Conservation (phyloP, 805 yeast genomes). For the Cyberlindnera mrakii region DNA sequence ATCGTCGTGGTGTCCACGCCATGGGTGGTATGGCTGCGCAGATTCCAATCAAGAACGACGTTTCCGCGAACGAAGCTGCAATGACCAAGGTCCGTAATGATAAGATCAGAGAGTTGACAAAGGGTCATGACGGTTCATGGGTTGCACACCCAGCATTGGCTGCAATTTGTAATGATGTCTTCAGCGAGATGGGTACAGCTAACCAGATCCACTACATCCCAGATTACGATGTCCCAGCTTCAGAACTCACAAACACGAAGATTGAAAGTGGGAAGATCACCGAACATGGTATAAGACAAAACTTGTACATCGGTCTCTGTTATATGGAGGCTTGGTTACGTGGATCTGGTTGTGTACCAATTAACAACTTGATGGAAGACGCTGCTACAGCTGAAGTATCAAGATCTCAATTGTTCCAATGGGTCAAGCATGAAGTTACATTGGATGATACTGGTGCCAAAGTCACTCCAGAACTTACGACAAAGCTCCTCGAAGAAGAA, state of each 20-base stretch:
- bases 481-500: constrained; percentile 54
- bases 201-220: constrained; percentile 59
- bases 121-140: constrained; percentile 88
- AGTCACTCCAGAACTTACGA: constrained; percentile 55
- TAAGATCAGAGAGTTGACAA: constrained; percentile 66
- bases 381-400: constrained; percentile 89
- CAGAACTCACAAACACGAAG: constrained; percentile 57
- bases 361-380: constrained; percentile 82
- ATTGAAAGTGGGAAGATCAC: constrained; percentile 62
- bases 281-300: constrained; percentile 62
- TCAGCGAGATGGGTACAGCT: constrained; percentile 76
- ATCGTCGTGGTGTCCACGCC: constrained; percentile 75
- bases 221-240: constrained; percentile 39
- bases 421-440: constrained; percentile 68
- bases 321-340: constrained; percentile 86
- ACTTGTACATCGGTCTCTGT: constrained; percentile 67
- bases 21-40: constrained; percentile 93
- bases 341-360: constrained; percentile 81
- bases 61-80: constrained; percentile 55
- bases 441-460: constrained; percentile 51
- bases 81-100: constrained; percentile 69
- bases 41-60: constrained; percentile 73
- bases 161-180: constrained; percentile 64
- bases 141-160: constrained; percentile 84
- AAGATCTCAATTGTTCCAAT: constrained; percentile 74